A percentile compares a stretch with the other conserved stretches of the same genome.
Evolutionary conservation across 1,139 yeast genomes (phyloP).

Genomic region (Hyphopichia pseudoburtonii): DNA sequence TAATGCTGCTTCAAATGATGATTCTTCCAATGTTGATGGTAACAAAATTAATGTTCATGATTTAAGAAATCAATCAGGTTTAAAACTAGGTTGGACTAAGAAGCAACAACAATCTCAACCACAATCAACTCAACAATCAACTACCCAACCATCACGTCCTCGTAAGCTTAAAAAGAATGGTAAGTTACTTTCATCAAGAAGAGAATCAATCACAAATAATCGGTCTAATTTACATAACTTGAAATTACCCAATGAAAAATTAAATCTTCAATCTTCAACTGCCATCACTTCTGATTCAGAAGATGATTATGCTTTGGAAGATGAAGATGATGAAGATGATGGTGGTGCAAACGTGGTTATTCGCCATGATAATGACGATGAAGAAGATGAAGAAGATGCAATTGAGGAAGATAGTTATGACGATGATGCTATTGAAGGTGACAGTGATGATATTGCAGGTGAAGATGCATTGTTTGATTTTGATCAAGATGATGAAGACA

Average conservation of each 20-base stretch:
- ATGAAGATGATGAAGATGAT: slow-evolving; percentile 11
- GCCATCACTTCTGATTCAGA: slow-evolving; percentile 48
- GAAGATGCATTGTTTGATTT: slow-evolving; percentile 37
- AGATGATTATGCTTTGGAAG: slow-evolving; percentile 44
- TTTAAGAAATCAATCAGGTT: slow-evolving; percentile 39
- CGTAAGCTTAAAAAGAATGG: not conserved
- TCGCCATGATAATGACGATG: slow-evolving; percentile 17
- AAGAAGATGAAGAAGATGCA: slow-evolving; percentile 19
- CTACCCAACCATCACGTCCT: not conserved
- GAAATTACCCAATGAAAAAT: slow-evolving; percentile 41
- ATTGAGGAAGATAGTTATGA: slow-evolving; percentile 19
- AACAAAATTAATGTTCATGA: slow-evolving; percentile 38
- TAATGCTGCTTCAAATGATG: slow-evolving; percentile 8
- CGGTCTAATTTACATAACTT: slow-evolving; percentile 46
- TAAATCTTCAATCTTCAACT: slow-evolving; percentile 17
- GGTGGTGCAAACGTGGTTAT: too few relatives aligned
- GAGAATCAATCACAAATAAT: slow-evolving; percentile 58
- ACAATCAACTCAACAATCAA: too few relatives aligned
- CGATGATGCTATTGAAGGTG: slow-evolving; percentile 12
- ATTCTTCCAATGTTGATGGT: slow-evolving; percentile 32
- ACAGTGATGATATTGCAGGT: slow-evolving; percentile 18
- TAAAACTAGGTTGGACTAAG: slow-evolving; percentile 49
- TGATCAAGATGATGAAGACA: slow-evolving; percentile 40
- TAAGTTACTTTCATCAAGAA: slow-evolving; percentile 21
- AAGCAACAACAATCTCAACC: too few relatives aligned